phyloP scores from a whole-genome alignment of 768 basidiomycete genomes.

The Panus rudis region DNA sequence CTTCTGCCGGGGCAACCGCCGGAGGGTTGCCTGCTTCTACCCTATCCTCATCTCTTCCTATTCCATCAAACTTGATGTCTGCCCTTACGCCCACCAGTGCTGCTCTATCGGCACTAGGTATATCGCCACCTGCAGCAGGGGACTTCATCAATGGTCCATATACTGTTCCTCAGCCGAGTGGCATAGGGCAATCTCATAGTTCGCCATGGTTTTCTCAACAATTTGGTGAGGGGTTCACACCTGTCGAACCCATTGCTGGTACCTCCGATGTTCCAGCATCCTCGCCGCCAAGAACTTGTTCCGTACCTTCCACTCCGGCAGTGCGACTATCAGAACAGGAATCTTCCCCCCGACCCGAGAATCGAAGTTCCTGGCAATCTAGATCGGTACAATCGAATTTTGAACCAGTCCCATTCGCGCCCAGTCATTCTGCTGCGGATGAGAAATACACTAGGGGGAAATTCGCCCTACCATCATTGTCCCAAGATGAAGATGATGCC shows the following conservation, averaged over 20 bases:
- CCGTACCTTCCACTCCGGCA: slow-evolving; percentile 46
- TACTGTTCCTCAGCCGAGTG: slow-evolving; percentile 23
- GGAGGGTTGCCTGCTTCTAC: no score
- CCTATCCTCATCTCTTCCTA: slow-evolving; percentile 14
- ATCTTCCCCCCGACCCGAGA: no score
- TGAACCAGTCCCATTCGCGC: slow-evolving; percentile 70
- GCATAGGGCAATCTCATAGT: slow-evolving; percentile 9
- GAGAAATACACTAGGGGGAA: slow-evolving; percentile 73
- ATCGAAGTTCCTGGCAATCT: no score
- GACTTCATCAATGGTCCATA: slow-evolving; percentile 21
- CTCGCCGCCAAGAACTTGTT: slow-evolving; percentile 33
- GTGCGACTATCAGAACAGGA: slow-evolving; percentile 38
- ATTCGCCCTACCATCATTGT: slow-evolving; percentile 62
- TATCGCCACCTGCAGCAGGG: slow-evolving; percentile 28
- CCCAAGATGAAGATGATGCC: slow-evolving; percentile 35
- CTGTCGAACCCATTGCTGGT: slow-evolving; percentile 5
- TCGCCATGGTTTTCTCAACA: slow-evolving; percentile 13
- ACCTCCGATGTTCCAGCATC: slow-evolving; percentile 13
- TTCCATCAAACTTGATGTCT: slow-evolving; percentile 23
- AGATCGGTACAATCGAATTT: no score
- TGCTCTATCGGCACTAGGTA: slow-evolving; percentile 26
- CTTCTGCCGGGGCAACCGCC: no score
- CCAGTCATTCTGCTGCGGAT: slow-evolving; percentile 54
- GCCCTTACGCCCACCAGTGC: no score
- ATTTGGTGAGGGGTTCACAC: slow-evolving; percentile 16